Conservation (phyloP, 2,329 filamentous ascomycete species). For the Diaporthe batatas region DNA sequence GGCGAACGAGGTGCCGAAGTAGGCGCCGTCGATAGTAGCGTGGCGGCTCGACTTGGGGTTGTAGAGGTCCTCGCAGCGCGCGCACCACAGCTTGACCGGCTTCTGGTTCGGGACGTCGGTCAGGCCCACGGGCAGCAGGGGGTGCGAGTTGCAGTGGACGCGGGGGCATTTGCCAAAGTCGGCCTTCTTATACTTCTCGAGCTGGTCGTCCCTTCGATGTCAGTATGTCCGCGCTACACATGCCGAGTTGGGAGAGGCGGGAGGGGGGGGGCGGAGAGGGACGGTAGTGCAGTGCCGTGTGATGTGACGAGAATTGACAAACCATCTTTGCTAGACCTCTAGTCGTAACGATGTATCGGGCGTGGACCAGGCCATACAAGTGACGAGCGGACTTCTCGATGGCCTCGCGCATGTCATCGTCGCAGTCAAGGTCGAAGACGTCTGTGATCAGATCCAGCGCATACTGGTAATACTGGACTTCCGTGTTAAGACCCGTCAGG, state of each 20-base stretch:
- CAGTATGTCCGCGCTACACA: background rate
- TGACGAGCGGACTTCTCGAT: conserved; percentile 98
- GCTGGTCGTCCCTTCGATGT: conserved; percentile 64
- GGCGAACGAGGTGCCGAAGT: conserved; percentile 98
- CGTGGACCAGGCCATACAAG: conserved; percentile 95
- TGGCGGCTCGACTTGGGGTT: conserved; percentile 98
- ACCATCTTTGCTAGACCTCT: conserved; percentile 97
- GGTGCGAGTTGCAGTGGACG: conserved; percentile 93
- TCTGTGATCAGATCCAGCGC: conserved; percentile 97
- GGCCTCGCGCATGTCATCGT: conserved; percentile 97
- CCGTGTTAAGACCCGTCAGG: conserved; percentile 94
- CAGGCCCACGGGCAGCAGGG: conserved; percentile 93
- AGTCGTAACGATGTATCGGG: conserved; percentile 96
- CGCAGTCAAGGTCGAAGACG: conserved; percentile 98
- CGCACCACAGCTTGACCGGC: conserved; percentile 96
- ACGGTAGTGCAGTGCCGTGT: background rate
- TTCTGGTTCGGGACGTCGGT: conserved; percentile 89
- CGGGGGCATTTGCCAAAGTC: conserved; percentile 99
- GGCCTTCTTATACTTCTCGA: conserved; percentile 98
- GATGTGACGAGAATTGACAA: conserved; percentile 49
- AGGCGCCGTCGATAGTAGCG: conserved; percentile 94
- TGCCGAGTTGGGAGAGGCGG: background rate
- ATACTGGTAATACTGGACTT: conserved; percentile 99
- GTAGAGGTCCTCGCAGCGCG: conserved; percentile 97
- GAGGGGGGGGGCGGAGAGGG: background rate